Percentiles rank a stretch among this genome's conserved stretches.
phyloP scores from a whole-genome alignment of 495 filamentous ascomycete genomes.

The Alectoria sarmentosa region DNA sequence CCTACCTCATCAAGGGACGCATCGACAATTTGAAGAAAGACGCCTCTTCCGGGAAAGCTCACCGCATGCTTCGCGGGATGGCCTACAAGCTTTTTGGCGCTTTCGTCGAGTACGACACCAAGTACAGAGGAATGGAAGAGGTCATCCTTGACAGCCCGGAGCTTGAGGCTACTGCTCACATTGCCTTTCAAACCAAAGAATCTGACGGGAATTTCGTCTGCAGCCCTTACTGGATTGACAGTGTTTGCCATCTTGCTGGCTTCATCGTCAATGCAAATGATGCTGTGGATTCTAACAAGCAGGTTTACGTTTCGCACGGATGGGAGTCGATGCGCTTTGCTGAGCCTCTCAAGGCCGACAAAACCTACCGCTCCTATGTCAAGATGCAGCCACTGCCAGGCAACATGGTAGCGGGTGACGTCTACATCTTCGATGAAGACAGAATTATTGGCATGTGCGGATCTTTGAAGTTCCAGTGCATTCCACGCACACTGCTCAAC shows the following conservation, averaged over 20 bases:
- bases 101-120: slow-evolving; percentile 59
- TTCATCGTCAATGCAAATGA: slow-evolving; percentile 79
- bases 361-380: slow-evolving; percentile 66
- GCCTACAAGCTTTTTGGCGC: slow-evolving; percentile 70
- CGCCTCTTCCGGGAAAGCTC: slow-evolving; percentile 45
- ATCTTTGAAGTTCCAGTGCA: slow-evolving; percentile 50
- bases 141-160: slow-evolving; percentile 65
- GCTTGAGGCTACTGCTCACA: slow-evolving; percentile 62
- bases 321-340: slow-evolving; percentile 68
- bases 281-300: slow-evolving; percentile 58
- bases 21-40: slow-evolving; percentile 45
- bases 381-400: slow-evolving; percentile 48
- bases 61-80: slow-evolving; percentile 59
- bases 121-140: slow-evolving; percentile 67
- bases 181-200: slow-evolving; percentile 56
- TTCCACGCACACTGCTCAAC: slow-evolving; percentile 61
- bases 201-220: slow-evolving; percentile 58
- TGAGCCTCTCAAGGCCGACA: slow-evolving; percentile 52
- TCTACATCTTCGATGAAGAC: slow-evolving; percentile 59
- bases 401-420: slow-evolving; percentile 52
- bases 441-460: slow-evolving; percentile 48
- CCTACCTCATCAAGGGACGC: slow-evolving; percentile 49
- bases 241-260: slow-evolving; percentile 52
- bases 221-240: slow-evolving; percentile 70
- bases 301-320: slow-evolving; percentile 73